Conservation (phyloP, 1,284 basidiomycete genomes). For the Lignosus rhinocerotis region DNA sequence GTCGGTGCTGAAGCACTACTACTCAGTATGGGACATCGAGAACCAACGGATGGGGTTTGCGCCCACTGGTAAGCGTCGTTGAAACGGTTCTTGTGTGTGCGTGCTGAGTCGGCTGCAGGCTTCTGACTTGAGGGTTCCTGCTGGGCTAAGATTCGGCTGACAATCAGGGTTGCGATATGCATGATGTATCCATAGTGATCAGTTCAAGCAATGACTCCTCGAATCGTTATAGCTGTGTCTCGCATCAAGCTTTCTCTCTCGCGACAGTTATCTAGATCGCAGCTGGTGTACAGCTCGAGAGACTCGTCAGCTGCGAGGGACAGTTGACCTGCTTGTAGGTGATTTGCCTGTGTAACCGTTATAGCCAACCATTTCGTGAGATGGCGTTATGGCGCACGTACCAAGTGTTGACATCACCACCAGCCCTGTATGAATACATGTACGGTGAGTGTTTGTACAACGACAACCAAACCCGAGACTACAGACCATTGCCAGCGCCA, state of each 20-base stretch:
- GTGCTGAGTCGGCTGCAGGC: too few species aligned
- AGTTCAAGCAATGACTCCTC: too few species aligned
- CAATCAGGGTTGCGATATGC: too few species aligned
- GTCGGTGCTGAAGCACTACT: constrained; percentile 56
- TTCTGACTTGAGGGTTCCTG: too few species aligned
- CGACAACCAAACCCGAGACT: background rate
- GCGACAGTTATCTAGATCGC: constrained; percentile 4
- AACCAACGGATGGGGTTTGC: constrained; percentile 51
- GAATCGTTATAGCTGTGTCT: too few species aligned
- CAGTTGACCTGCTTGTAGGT: constrained; percentile 26
- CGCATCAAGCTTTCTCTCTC: too few species aligned
- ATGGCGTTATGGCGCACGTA: background rate
- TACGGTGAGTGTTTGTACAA: background rate
- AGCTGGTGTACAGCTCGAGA: constrained; percentile 25
- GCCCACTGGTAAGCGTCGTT: constrained; percentile 30
- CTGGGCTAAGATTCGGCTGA: too few species aligned
- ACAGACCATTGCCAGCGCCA: constrained; percentile 28
- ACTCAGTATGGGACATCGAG: constrained; percentile 56
- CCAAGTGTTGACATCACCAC: constrained; percentile 25
- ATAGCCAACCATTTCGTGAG: background rate
- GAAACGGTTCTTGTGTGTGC: too few species aligned
- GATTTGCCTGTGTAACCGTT: constrained; percentile 10
- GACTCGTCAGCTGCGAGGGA: constrained; percentile 23
- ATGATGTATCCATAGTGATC: too few species aligned
- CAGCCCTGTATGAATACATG: constrained; percentile 16